Percentiles rank a stretch among this genome's conserved stretches.
These are phyloP conservation scores for Blumeria graminis DNA, from an alignment of 2,329 filamentous ascomycete species.

Conservation along the genomic window DNA sequence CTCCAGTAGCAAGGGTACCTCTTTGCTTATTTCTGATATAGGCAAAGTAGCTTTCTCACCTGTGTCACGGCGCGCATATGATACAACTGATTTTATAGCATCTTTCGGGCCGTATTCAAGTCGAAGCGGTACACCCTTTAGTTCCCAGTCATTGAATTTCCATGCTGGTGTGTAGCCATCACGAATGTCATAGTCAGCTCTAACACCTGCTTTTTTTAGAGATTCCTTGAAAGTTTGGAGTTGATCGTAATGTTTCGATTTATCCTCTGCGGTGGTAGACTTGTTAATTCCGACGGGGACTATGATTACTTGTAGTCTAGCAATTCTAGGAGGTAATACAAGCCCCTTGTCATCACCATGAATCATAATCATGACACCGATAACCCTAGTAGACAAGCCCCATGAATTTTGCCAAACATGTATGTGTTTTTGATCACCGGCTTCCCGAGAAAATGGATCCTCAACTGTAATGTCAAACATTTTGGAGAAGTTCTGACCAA, in stretches of 20 bases:
- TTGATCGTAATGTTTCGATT: slow-evolving; percentile 49
- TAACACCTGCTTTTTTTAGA: slow-evolving; percentile 49
- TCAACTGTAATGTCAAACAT: slow-evolving; percentile 99
- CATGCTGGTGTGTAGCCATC: slow-evolving; percentile 83
- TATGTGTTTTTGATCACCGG: slow-evolving; percentile 54
- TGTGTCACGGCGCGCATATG: slow-evolving; percentile 67
- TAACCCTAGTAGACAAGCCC: slow-evolving; percentile 90
- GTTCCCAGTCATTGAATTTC: slow-evolving; percentile 99
- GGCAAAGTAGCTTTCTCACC: slow-evolving; percentile 61
- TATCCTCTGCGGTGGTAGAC: slow-evolving; percentile 61
- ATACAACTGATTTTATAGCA: slow-evolving; percentile 61
- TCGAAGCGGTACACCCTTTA: slow-evolving; percentile 82
- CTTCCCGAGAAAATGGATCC: slow-evolving; percentile 49
- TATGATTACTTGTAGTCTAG: slow-evolving; percentile 65
- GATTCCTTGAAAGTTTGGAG: slow-evolving; percentile 45
- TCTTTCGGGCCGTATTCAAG: slow-evolving; percentile 95
- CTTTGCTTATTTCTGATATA: slow-evolving; percentile 46
- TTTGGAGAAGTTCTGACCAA: slow-evolving; percentile 96
- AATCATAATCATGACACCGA: slow-evolving; percentile 97
- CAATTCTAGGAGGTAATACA: slow-evolving; percentile 74
- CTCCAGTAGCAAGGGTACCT: slow-evolving; percentile 62
- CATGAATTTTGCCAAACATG: slow-evolving; percentile 98
- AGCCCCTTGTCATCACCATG: slow-evolving; percentile 91
- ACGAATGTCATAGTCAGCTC: slow-evolving; percentile 59
- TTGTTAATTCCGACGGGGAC: slow-evolving; percentile 85